These are phyloP conservation scores for Colletotrichum cordylinicola DNA, from an alignment of 2,329 filamentous ascomycete genomes.

Conservation along the genomic window DNA sequence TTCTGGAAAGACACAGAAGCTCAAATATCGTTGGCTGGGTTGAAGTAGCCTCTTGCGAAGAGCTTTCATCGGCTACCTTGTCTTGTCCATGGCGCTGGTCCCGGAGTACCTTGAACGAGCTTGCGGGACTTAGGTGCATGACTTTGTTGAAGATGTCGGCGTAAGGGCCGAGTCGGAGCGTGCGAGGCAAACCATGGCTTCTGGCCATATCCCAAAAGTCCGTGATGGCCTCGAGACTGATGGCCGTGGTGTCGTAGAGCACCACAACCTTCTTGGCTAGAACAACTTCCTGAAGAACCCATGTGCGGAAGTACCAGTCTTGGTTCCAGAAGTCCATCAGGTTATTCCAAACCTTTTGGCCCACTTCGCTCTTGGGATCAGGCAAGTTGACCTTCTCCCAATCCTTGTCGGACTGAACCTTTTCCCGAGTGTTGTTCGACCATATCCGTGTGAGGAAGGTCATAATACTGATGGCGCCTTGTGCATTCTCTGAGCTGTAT, in stretches of 20 bases:
- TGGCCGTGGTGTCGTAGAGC: not conserved
- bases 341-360: not conserved
- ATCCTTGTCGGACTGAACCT: not conserved
- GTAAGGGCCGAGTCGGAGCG: not conserved
- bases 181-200: not conserved
- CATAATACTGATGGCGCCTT: slow-evolving; percentile 8
- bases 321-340: not conserved
- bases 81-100: not conserved
- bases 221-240: slow-evolving; percentile 1
- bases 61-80: not conserved
- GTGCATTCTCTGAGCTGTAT: not conserved
- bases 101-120: not conserved
- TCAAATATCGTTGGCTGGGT: not conserved
- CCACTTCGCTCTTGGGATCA: not conserved
- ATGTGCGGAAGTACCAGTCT: slow-evolving; percentile 13
- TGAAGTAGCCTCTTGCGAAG: not conserved
- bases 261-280: not conserved
- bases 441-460: not conserved
- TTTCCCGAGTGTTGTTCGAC: not conserved
- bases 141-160: not conserved
- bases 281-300: slow-evolving; percentile 13
- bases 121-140: not conserved
- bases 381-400: not conserved
- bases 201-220: not conserved
- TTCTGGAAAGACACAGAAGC: not conserved